Conservation (phyloP, 345 rosid genomes). For the Alliaria petiolata region DNA sequence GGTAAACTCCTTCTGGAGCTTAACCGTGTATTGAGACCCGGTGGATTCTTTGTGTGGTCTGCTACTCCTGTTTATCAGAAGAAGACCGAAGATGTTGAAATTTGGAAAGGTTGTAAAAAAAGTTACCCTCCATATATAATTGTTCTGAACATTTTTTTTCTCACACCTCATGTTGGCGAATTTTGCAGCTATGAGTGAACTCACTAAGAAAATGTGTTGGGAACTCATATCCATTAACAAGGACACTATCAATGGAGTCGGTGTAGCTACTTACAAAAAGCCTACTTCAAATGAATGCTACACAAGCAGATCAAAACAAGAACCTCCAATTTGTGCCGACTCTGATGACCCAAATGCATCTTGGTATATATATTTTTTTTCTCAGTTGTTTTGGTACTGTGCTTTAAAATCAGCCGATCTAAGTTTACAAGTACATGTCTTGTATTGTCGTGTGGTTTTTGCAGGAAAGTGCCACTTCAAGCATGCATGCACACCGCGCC, state of each 20-base stretch:
- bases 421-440: neutral
- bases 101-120: slow-evolving; percentile 72
- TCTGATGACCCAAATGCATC: slow-evolving; percentile 96
- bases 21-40: slow-evolving; percentile 80
- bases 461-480: slow-evolving; percentile 84
- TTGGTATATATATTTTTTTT: slow-evolving; percentile 43
- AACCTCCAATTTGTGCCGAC: slow-evolving; percentile 70
- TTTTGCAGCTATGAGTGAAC: slow-evolving; percentile 76
- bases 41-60: slow-evolving; percentile 95
- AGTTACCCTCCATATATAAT: neutral
- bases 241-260: slow-evolving; percentile 71
- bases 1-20: slow-evolving; percentile 92
- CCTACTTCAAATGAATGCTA: slow-evolving; percentile 84
- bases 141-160: slow-evolving; percentile 23
- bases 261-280: slow-evolving; percentile 75
- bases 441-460: neutral
- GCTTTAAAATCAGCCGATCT: neutral
- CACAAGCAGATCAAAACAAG: slow-evolving; percentile 54
- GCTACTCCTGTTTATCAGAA: slow-evolving; percentile 98
- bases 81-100: slow-evolving; percentile 66
- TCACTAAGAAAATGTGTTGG: slow-evolving; percentile 89
- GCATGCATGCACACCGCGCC: slow-evolving; percentile 90
- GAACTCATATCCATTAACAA: slow-evolving; percentile 65
- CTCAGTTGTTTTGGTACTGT: neutral
- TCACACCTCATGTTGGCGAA: slow-evolving; percentile 14